Base-by-base conservation (phyloP, 352 stramenopile species). In the Globisporangium uncinulatum region DNA sequence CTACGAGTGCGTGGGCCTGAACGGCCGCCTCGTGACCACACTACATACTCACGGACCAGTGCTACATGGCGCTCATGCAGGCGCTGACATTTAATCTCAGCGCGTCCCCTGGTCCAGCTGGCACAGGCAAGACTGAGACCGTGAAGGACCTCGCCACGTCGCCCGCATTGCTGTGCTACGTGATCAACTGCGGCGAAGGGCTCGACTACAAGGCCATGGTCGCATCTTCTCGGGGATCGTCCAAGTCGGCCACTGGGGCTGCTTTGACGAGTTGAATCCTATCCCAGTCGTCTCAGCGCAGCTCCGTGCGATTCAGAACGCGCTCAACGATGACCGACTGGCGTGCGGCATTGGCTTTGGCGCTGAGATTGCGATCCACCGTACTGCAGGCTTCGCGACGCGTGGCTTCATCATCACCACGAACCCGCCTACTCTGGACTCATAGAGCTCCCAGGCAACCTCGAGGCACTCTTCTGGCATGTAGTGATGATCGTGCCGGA, bases 391-490 rank as follows among this genome's bases (percentile, higher is more conserved):
- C 0, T 98, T 97, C 53, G 92, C 92, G 11, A 98, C 89, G 0
- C 97, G 88, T 50, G 93, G 93, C 0, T 95, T 98, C 52, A 98
- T 98, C 71, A 97, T 98, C 63, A 97, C 91, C 0, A 97, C 97
- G 91, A 97, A 97, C 67, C 91, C 91, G 91, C 90, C 7, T 97
- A 97, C 56, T 90, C 91, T 14, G 91, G 91, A 0, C 74, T 90
- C 0, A 97, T 90, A 0, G 91, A 97, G 59, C 73, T 97, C 1
- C 91, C 91, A 0, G 91, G 97, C 56, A 97, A 97, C 51, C 71
- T 97, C 6, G 97, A 97, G 54, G 91, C 91, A 17, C 79, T 97
- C 1, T 97, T 97, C 61, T 81, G 91, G 11, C 91, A 90, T 0
- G 89, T 97, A 45, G 97, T 89, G 11, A 97, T 97, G 91, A 97